Evolutionary conservation across 2,329 filamentous ascomycete genomes (phyloP), one percentile per base, ranked within the genome.

Genomic region (Ceratocystis destructans): DNA sequence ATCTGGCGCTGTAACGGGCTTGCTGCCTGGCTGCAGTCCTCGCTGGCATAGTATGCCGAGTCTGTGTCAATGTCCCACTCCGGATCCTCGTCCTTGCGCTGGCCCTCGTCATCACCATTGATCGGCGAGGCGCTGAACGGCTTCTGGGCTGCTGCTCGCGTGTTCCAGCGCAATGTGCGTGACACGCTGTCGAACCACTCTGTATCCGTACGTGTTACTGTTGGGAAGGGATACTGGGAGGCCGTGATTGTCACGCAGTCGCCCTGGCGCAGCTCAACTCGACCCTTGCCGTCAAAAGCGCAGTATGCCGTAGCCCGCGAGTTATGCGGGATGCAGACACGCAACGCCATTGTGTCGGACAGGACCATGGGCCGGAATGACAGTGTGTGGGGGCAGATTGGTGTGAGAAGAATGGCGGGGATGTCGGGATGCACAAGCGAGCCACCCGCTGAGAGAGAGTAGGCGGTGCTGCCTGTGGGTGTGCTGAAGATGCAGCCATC

Each of bases 161-260:
- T 93, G 77, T 99, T 99, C 94, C 94, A 99, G 69, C 92, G 83
- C 68, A 99, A 80, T 2, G 93, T 96, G 68, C 93, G 85, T 64
- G 89, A 90, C 62, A 99, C 90, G 72, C 90, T 95, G 75, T 96
- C 89, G 73, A 99, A 96, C 94, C 94, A 99, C 75, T 99, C 94
- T 0, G 87, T 89, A 69, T 87, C 87, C 69, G 88, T 90, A 70
- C 90, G 88, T 67, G 95, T 90, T 55, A 99, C 93, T 0, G 94
- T 97, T 2, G 94, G 94, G 78, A 99, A 97, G 0, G 94, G 94
- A 73, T 96, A 99, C 74, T 96, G 91, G 37, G 89, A 95, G 2
- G 94, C 94, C 50, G 93, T 90, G 72, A 99, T 94, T 68, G 93
- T 96, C 74, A 99, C 94, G 72, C 93, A 89, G 76, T 99, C 94